Base-by-base conservation (phyloP, 2,329 filamentous ascomycete species). In the Exophiala viscosa region DNA sequence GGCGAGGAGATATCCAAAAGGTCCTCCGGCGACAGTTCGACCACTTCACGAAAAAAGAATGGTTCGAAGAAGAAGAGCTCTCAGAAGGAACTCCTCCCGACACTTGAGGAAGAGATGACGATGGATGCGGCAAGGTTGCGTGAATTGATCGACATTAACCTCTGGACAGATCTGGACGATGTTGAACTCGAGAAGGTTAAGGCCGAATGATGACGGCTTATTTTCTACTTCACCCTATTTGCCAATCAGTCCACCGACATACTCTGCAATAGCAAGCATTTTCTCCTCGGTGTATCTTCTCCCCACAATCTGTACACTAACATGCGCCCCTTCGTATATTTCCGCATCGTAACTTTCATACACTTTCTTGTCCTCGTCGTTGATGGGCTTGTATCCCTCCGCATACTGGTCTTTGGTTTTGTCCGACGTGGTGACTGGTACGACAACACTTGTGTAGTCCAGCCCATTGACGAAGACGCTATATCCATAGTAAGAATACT, bases 211-310 rank as follows among this genome's bases (percentile, higher is more conserved):
- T 14, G 20, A n/a, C 6, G 10, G 1, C 17, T 18, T 33, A 36
- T 36, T 8, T 39, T 14, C 5, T 40, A 20, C 38, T 20, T 15
- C 31, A n/a, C n/a, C 35, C 45, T 55, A 60, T 51, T 58, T 57
- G 41, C 52, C 58, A 2, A 60, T 17, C 35, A 58, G 40, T 11
- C 47, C 33, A 20, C 66, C 64, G 31, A 74, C 57, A 55, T 74
- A 70, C 50, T 75, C 72, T 1, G 71, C 72, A 52, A 76, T 62
- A 0, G 70, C 70, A 50, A 76, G 62, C 39, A 77, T 69, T 60
- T 77, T 79, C 65, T 79, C 76, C 60, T 80, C 77, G 49, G 78
- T 71, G 46, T 76, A 70, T 38, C 75, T 70, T n/a, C 76, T 66
- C 0, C 70, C 75, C 5, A 79, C 67, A 31, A 79, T 60, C 60